Evolutionary conservation across 1,284 basidiomycete species (phyloP), one percentile per base, ranked within the genome.

Genomic region (Coriolopsis trogii): DNA sequence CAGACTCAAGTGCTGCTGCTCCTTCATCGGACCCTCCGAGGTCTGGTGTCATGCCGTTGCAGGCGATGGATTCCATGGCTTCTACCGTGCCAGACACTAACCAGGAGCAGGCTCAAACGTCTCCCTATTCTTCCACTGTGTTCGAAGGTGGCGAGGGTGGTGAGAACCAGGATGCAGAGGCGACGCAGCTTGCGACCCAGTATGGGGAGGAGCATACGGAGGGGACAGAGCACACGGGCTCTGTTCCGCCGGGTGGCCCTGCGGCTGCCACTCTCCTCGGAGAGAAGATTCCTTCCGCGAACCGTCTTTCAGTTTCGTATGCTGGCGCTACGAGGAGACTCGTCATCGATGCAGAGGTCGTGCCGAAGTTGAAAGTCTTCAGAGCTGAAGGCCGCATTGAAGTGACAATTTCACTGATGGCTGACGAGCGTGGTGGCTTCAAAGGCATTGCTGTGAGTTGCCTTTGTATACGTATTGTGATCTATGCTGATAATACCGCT

Each of bases 291-390:
- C 82, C 87, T 7, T 89, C 88, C 40, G 85, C 88, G 23, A 91
- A 91, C 63, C 82, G 88, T n/a, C 70, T 98, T n/a, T 95, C 92
- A 12, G 91, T 98, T 64, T 89, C 96, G 1, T 99, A 96, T 69
- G 93, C 94, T 55, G 87, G 88, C 36, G 93, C 92, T 41, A 86
- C 87, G 50, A 80, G 92, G 50, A 81, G 96, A 30, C 78, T 99
- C 40, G 88, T 95, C 23, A 80, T 98, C 53, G 91, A 98, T 69
- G 90, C 95, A 3, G 87, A 90, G 52, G 84, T 91, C 20, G 91
- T 98, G 29, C 84, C 91, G 38, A 81, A 79, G 51, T 78, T 99
- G 49, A 87, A 82, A 61, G 82, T 99, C 12, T 89, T 84, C 72
- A 81, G 96, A 44, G 79, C 79, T 26, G 89, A 93, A 59, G 93